Evolutionary conservation across 1,284 basidiomycete genomes (phyloP).

Genomic region (Hymenochaete sp.): DNA sequence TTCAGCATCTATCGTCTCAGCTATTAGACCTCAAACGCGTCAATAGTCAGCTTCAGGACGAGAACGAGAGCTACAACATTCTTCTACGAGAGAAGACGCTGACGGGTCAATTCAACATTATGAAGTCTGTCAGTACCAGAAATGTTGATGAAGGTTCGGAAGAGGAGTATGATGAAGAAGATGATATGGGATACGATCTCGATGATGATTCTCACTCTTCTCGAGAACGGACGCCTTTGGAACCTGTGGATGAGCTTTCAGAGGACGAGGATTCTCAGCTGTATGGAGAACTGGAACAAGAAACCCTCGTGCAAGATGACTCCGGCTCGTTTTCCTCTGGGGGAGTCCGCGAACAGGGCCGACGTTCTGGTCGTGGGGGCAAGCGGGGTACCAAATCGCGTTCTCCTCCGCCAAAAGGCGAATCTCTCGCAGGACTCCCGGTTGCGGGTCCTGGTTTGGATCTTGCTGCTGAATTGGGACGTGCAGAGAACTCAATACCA

Average conservation of each 20-base stretch:
- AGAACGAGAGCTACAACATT: conserved; percentile 93
- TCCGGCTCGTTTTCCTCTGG: conserved; percentile 31
- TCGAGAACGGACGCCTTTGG: conserved; percentile 19
- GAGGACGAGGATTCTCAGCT: conserved; percentile 17
- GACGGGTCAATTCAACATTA: conserved; percentile 73
- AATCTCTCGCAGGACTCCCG: conserved; percentile 70
- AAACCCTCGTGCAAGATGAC: conserved; percentile 23
- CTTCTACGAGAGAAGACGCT: conserved; percentile 82
- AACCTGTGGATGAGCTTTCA: conserved; percentile 24
- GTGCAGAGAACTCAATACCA: conserved; percentile 76
- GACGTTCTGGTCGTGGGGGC: conserved; percentile 35
- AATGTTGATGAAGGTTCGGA: conserved; percentile 23
- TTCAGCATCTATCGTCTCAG: conserved; percentile 67
- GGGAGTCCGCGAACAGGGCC: conserved; percentile 38
- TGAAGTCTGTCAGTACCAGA: conserved; percentile 49
- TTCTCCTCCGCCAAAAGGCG: conserved; percentile 48
- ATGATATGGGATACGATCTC: conserved; percentile 32
- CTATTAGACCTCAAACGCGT: conserved; percentile 71
- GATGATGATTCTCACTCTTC: conserved; percentile 31
- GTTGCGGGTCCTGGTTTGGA: conserved; percentile 83
- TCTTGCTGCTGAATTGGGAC: conserved; percentile 82
- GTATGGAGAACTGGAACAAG: conserved; percentile 22
- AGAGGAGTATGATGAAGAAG: conserved; percentile 43
- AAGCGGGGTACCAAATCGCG: conserved; percentile 37
- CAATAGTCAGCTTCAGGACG: conserved; percentile 77